Conservation (phyloP, 2,329 filamentous ascomycete species). For the Aureobasidium sp. region DNA sequence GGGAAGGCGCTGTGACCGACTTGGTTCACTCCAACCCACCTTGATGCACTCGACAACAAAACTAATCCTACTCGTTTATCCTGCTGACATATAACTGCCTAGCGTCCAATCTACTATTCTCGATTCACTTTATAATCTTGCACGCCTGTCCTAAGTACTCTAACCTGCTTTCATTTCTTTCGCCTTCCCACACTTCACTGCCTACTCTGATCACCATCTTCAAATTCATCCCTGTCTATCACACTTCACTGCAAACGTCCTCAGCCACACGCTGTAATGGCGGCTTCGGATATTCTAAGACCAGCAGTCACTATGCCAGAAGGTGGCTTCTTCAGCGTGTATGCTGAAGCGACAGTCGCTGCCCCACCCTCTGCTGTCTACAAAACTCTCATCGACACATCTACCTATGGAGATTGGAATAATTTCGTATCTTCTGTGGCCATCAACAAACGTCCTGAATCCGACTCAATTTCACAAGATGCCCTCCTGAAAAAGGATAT, state of each 20-base stretch:
- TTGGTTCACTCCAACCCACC: not conserved
- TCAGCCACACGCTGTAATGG: not conserved
- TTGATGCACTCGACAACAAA: not conserved
- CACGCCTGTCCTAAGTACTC: not conserved
- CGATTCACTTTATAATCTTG: not conserved
- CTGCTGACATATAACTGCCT: not conserved
- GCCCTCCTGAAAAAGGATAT: constrained; percentile 30
- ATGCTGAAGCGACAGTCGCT: constrained; percentile 28
- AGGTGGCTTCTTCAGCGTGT: constrained; percentile 26
- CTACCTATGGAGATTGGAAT: constrained; percentile 41
- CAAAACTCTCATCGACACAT: constrained; percentile 35
- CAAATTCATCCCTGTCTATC: not conserved
- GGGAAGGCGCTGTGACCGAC: constrained; percentile 4
- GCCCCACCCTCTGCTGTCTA: constrained; percentile 36
- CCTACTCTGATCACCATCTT: not conserved
- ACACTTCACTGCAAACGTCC: no score
- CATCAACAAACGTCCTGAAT: constrained; percentile 34
- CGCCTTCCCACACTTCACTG: no score
- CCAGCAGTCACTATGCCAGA: constrained; percentile 22
- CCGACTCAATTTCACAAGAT: not conserved
- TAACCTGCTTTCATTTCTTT: not conserved
- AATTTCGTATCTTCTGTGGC: constrained; percentile 36
- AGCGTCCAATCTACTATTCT: not conserved
- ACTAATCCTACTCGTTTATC: not conserved
- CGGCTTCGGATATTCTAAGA: constrained; percentile 15